Conservation (phyloP, 2,329 filamentous ascomycete species). For the Ophiocordyceps robertsii region DNA sequence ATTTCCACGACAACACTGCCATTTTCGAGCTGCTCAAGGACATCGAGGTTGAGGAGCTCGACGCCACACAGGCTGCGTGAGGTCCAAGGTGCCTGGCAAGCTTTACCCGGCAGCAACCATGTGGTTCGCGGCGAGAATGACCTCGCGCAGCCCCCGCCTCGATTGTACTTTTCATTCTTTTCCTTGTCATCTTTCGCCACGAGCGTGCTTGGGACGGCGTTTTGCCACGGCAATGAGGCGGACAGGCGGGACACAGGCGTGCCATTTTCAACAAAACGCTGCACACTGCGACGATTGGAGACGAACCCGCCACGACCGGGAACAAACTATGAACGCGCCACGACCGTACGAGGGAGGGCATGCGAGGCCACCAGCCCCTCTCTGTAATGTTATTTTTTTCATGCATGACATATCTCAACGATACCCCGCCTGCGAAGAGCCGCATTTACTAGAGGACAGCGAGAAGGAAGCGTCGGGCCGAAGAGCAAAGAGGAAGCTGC, state of each 20-base stretch:
- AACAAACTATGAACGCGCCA: conserved; percentile 3
- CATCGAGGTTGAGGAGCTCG: conserved; percentile 53
- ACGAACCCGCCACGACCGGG: conserved; percentile 2
- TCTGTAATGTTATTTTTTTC: conserved; percentile 3
- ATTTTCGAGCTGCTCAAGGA: conserved; percentile 82
- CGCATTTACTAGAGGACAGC: conserved; percentile 4
- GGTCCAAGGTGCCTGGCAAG: not conserved
- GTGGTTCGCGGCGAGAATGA: too few species aligned
- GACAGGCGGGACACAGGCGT: conserved; percentile 10
- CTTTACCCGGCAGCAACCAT: not conserved
- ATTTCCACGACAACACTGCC: conserved; percentile 74
- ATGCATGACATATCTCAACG: conserved; percentile 25
- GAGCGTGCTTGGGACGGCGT: not conserved
- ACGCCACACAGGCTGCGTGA: conserved; percentile 19
- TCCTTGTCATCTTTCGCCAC: not conserved
- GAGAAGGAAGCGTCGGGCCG: not conserved
- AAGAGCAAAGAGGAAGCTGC: not conserved
- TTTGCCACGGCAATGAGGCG: conserved; percentile 4
- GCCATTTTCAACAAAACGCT: conserved; percentile 30
- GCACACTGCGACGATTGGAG: conserved; percentile 7
- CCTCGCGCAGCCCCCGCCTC: too few species aligned
- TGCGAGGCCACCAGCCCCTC: not conserved
- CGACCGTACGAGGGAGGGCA: conserved; percentile 1
- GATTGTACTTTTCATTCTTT: not conserved
- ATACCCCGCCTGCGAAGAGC: conserved; percentile 19